Base-by-base conservation (phyloP, 352 stramenopile genomes). In the Globisporangium cystogenes region DNA sequence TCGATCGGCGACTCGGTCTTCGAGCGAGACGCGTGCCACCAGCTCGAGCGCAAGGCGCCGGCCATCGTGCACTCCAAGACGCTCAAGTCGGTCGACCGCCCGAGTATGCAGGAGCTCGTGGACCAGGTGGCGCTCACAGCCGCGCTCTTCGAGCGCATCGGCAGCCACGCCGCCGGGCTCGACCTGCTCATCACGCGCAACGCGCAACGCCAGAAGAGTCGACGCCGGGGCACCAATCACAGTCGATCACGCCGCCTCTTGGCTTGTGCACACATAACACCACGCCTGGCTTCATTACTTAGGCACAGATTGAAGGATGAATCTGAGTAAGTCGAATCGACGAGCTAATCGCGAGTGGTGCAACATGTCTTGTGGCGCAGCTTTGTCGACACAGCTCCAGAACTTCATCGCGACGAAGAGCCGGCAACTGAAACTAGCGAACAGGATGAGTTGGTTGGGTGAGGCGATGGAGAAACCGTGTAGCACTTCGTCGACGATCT, bases 1-100 rank as follows among this genome's bases (percentile, higher is more conserved):
- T 87, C 76, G 10, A 59, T 87, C 23, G 76, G 73, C 15, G 73
- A 87, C 55, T 72, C 76, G 14, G 24, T 70, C 23, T 79, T 70
- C 50, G 75, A 86, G 50, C 72, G 76, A 16, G 62, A 82, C 29
- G 75, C 75, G 6, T 83, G 75, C 50, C 63, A 69, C 7, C 60
- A 65, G 51, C 57, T 81, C 49, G 70, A 76, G 39, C 37, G 56
- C 21, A 67, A 68, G n/a, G 67, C 62, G 1, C 60, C 63, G 1
- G 42, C 55, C 2, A 60, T 72, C 49, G 42, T 83, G 7, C 51
- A 72, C 33, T 65, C 62, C 55, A 86, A 86, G 54, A 83, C 74
- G 41, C 61, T 86, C 59, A 86, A 83, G 48, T 63, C 76, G 15
- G 57, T 83, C 23, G 72, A 83, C 4, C 51, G 63, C 12, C 74